Percentiles rank a stretch among this genome's conserved stretches.
These are phyloP conservation scores for Heritiera littoralis DNA, from an alignment of 345 rosid genomes.

Conservation along the genomic window DNA sequence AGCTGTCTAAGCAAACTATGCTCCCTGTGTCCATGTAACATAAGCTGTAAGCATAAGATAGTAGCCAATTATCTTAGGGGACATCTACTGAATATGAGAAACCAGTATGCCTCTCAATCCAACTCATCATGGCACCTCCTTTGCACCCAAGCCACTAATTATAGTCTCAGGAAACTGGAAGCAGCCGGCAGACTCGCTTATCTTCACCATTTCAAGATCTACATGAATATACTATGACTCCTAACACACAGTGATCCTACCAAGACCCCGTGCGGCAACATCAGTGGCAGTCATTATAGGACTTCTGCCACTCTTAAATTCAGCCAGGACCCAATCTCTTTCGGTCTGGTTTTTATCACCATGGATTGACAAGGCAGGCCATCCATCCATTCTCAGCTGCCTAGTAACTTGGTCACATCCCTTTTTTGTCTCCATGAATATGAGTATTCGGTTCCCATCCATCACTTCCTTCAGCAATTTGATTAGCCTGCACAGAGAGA, in stretches of 20 bases:
- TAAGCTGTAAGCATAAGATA: slow-evolving; percentile 33
- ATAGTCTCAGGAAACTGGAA: slow-evolving; percentile 70
- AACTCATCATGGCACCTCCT: slow-evolving; percentile 31
- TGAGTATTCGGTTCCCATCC: slow-evolving; percentile 84
- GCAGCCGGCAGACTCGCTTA: slow-evolving; percentile 92
- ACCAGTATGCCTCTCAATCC: slow-evolving; percentile 39
- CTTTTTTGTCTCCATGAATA: slow-evolving; percentile 89
- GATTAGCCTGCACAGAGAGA: slow-evolving; percentile 57
- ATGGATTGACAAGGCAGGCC: slow-evolving; percentile 97
- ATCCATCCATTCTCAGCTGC: slow-evolving; percentile 98
- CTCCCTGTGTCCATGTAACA: slow-evolving; percentile 48
- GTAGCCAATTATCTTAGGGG: slow-evolving; percentile 25
- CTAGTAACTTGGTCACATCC: slow-evolving; percentile 96
- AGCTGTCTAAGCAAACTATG: slow-evolving; percentile 15
- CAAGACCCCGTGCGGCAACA: slow-evolving; percentile 99
- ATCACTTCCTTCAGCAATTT: slow-evolving; percentile 70
- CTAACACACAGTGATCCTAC: slow-evolving; percentile 83
- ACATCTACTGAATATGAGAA: slow-evolving; percentile 29
- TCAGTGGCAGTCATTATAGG: slow-evolving; percentile 97
- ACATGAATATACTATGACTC: slow-evolving; percentile 49
- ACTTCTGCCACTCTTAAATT: slow-evolving; percentile 92
- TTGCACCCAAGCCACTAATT: slow-evolving; percentile 63
- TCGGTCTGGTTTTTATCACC: slow-evolving; percentile 96
- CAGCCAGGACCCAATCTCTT: slow-evolving; percentile 95
- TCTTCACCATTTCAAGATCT: slow-evolving; percentile 44